These are phyloP conservation scores for Colletotrichum chrysophilum DNA, from an alignment of 2,329 filamentous ascomycete genomes.

Conservation along the genomic window DNA sequence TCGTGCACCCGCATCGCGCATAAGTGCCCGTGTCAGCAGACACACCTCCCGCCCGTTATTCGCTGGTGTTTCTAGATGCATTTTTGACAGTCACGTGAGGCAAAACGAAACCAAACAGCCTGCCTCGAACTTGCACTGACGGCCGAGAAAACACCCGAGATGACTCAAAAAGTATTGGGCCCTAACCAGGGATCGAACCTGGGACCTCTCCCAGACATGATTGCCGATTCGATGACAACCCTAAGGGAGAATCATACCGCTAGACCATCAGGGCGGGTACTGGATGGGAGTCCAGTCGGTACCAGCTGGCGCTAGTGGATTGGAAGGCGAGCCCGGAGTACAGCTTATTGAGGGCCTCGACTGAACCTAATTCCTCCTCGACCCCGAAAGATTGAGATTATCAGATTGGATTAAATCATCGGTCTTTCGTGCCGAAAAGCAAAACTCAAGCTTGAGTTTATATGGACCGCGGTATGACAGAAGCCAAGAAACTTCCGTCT, in stretches of 20 bases:
- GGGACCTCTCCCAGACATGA: conserved; percentile 11
- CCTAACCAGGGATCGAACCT: conserved; percentile 23
- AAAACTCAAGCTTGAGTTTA: not conserved
- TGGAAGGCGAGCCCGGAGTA: not conserved
- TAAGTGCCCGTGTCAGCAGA: not conserved
- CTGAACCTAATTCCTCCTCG: not conserved
- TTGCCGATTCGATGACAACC: not conserved
- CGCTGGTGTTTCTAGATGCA: not conserved
- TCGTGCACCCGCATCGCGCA: not conserved
- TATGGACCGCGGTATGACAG: not conserved
- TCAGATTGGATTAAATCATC: not conserved
- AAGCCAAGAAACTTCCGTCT: not conserved
- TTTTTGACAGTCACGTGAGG: not conserved
- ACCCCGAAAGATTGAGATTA: not conserved
- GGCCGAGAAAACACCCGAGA: not conserved
- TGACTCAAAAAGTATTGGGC: not conserved
- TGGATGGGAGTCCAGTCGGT: not conserved
- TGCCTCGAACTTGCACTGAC: not conserved
- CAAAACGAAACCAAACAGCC: not conserved
- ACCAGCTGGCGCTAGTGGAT: not conserved
- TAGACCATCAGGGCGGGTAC: conserved; percentile 15
- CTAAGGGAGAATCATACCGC: conserved; percentile 24
- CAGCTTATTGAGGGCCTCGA: not conserved
- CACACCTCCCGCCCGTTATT: not conserved
- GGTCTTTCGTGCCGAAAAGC: not conserved